Percentiles rank a stretch among this genome's conserved stretches.
Evolutionary conservation across 2,329 filamentous ascomycete species (phyloP).

Genomic region (Lojkania enalia): DNA sequence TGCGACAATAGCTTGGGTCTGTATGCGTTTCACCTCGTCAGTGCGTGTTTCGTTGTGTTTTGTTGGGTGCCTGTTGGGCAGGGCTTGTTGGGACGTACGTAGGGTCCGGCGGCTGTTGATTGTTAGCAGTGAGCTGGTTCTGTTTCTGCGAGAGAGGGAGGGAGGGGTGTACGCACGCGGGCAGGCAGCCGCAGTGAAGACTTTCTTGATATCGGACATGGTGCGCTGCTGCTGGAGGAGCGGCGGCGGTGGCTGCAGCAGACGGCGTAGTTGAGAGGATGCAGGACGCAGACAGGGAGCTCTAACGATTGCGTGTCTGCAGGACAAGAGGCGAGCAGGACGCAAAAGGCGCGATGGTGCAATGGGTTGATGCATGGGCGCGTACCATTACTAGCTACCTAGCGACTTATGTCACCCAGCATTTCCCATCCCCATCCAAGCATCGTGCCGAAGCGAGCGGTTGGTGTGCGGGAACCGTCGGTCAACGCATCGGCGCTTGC

Average conservation of each 20-base stretch:
- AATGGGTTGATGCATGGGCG: not conserved
- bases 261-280: not conserved
- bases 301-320: not conserved
- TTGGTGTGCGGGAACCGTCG: no score
- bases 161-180: slow-evolving; percentile 42
- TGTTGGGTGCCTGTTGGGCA: not conserved
- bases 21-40: not conserved
- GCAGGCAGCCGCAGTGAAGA: slow-evolving; percentile 47
- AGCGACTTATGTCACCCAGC: no score
- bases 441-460: no score
- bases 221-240: slow-evolving; percentile 14
- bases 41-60: not conserved
- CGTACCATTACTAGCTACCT: not conserved
- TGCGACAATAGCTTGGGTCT: slow-evolving; percentile 66
- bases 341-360: slow-evolving; percentile 1
- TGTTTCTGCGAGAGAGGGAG: not conserved
- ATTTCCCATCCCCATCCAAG: no score
- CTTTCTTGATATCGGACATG: slow-evolving; percentile 51
- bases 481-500: no score
- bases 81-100: slow-evolving; percentile 42
- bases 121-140: not conserved
- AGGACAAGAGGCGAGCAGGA: not conserved
- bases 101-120: slow-evolving; percentile 46
- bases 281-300: not conserved
- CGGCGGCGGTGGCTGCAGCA: not conserved